Conservation (phyloP, 2,329 filamentous ascomycete species). For the Scorias spongiosa region DNA sequence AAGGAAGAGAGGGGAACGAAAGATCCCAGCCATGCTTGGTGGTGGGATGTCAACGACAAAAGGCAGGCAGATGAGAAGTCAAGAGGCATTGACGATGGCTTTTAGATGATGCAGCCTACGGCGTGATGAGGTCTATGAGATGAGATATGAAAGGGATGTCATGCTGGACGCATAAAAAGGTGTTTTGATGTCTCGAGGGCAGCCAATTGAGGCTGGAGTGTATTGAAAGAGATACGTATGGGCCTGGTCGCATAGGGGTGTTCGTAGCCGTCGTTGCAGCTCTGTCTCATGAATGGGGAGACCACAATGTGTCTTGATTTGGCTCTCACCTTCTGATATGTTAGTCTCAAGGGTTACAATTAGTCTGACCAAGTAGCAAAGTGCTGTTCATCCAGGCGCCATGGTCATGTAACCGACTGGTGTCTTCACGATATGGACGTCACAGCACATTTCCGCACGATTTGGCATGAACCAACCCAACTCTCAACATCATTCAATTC, state of each 20-base stretch:
- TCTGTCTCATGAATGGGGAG: too few species aligned
- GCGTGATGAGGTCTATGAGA: not conserved
- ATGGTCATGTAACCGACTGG: not conserved
- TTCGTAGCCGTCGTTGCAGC: too few species aligned
- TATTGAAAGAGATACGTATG: too few species aligned
- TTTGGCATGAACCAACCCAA: not conserved
- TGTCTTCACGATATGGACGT: not conserved
- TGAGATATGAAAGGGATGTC: not conserved
- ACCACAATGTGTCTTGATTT: too few species aligned
- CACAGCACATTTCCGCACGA: not conserved
- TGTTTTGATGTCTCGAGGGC: not conserved
- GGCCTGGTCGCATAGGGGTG: too few species aligned
- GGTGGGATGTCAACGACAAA: conserved; percentile 38
- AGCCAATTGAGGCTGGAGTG: too few species aligned
- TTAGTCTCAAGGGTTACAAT: too few species aligned
- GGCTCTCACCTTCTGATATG: too few species aligned
- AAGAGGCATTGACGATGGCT: conserved; percentile 35
- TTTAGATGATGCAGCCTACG: conserved; percentile 18
- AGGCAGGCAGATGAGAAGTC: conserved; percentile 33
- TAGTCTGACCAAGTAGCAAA: too few species aligned
- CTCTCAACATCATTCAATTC: too few species aligned
- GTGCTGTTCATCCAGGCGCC: too few species aligned
- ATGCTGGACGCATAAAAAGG: not conserved
- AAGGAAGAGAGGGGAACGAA: conserved; percentile 21
- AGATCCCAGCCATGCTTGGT: conserved; percentile 41